Conservation (phyloP, 305 asterid genomes). For the Rubia peregrina region DNA sequence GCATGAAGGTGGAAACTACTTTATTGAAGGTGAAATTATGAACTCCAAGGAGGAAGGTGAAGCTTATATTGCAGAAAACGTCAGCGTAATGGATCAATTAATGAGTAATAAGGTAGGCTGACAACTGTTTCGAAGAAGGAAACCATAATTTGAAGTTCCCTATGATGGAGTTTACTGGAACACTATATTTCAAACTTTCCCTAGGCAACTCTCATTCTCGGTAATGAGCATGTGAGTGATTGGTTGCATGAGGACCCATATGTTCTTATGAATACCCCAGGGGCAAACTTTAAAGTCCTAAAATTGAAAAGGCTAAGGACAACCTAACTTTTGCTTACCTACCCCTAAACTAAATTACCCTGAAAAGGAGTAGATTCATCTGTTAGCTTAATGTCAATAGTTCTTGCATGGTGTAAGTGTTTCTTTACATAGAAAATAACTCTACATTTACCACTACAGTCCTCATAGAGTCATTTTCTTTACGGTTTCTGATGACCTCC, state of each 20-base stretch:
- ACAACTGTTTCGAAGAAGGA: slow-evolving; percentile 49
- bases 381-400: not conserved
- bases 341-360: not conserved
- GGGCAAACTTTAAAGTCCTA: not conserved
- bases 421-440: not conserved
- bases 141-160: slow-evolving; percentile 7
- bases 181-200: not conserved
- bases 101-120: slow-evolving; percentile 44
- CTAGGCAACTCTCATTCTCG: not conserved
- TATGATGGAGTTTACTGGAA: not conserved
- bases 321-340: not conserved
- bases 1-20: slow-evolving; percentile 45
- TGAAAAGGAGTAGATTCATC: not conserved
- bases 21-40: slow-evolving; percentile 49
- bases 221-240: not conserved
- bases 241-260: not conserved
- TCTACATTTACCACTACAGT: too few relatives aligned
- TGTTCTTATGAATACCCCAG: not conserved
- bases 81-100: slow-evolving; percentile 40
- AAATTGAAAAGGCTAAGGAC: not conserved
- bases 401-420: not conserved
- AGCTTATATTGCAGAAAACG: slow-evolving; percentile 48
- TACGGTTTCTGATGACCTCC: too few relatives aligned
- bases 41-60: slow-evolving; percentile 53
- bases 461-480: too few relatives aligned